Evolutionary conservation across 768 basidiomycete species (phyloP), one percentile per base, ranked within the genome.

Genomic region (Psilocybe azurescens): DNA sequence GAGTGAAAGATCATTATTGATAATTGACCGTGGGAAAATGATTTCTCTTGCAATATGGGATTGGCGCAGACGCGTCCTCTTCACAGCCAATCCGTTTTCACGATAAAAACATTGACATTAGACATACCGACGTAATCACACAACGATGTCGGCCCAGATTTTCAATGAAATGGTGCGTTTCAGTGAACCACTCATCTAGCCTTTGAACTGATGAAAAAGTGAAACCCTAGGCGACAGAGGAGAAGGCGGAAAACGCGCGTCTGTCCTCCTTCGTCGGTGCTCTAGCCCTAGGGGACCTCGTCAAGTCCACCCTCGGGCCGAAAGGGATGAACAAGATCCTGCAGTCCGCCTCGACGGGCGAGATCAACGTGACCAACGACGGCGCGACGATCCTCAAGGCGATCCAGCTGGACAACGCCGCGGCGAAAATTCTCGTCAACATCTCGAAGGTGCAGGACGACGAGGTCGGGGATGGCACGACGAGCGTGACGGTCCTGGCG

Each of bases 241-340:
- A 99, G 79, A 93, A 95, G 74, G 95, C 95, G 18, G 96, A 98
- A 80, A 94, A 95, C 83, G 97, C 97, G 74, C 94, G 97, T 77
- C 89, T 99, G 67, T 95, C 95, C 3, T 97, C 95, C 3, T 99
- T 99, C 76, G 93, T 99, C 58, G 97, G 97, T 39, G 97, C 97
- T 5, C 88, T 97, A 68, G 97, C 97, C 0, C 84, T 99, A 36
- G 97, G 97, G 47, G 97, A 99, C 80, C 88, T 99, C 66, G 97
- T 99, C 71, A 99, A 99, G 79, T 97, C 95, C 1, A 99, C 97
- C 7, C 85, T 99, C 2, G 97, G 97, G 8, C 97, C 97, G 24
- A 99, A 99, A 77, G 97, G 97, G 58, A 99, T 99, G 97, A 99
- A 98, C 88, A 99, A 99, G 82, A 99, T 99, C 65, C 87, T 99